A percentile compares a stretch with the other conserved stretches of the same genome.
phyloP scores from a whole-genome alignment of 2,329 filamentous ascomycete genomes.

The Diplocarpon rosae region DNA sequence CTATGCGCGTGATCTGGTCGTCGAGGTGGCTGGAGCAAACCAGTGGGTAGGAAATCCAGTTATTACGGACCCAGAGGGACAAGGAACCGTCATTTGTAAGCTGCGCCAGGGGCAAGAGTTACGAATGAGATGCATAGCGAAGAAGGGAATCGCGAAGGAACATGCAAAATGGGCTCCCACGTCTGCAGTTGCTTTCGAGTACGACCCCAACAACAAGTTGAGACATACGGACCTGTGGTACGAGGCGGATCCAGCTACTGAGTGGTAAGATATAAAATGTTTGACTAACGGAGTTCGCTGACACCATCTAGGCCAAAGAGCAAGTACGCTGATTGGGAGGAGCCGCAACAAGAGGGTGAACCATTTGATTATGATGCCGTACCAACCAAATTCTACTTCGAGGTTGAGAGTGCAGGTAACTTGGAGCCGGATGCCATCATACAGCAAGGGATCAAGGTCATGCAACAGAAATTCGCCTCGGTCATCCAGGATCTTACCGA shows the following conservation, averaged over 20 bases:
- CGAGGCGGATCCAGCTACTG: slow-evolving; percentile 68
- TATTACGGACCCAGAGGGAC: slow-evolving; percentile 69
- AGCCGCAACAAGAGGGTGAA: slow-evolving; percentile 69
- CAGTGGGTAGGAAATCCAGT: slow-evolving; percentile 70
- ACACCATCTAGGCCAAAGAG: slow-evolving; percentile 56
- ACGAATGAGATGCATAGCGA: slow-evolving; percentile 82
- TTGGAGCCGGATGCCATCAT: slow-evolving; percentile 86
- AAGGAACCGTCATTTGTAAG: slow-evolving; percentile 82
- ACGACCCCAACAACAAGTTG: slow-evolving; percentile 94
- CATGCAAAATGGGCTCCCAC: slow-evolving; percentile 97
- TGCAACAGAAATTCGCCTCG: slow-evolving; percentile 81
- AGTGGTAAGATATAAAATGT: slow-evolving; percentile 55
- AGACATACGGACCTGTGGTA: slow-evolving; percentile 92
- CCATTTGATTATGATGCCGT: slow-evolving; percentile 84
- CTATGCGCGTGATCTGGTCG: slow-evolving; percentile 78
- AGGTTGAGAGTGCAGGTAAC: slow-evolving; percentile 80
- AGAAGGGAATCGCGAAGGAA: slow-evolving; percentile 98
- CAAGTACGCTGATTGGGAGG: slow-evolving; percentile 70
- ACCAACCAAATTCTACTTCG: slow-evolving; percentile 80
- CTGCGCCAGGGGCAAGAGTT: slow-evolving; percentile 82
- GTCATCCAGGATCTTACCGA: slow-evolving; percentile 58
- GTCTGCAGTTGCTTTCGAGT: slow-evolving; percentile 89
- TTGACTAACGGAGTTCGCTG: background rate
- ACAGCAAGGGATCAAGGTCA: slow-evolving; percentile 73
- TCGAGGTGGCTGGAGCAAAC: slow-evolving; percentile 58